phyloP scores from a whole-genome alignment of 2,329 filamentous ascomycete species.

The Botrytis cinerea region DNA sequence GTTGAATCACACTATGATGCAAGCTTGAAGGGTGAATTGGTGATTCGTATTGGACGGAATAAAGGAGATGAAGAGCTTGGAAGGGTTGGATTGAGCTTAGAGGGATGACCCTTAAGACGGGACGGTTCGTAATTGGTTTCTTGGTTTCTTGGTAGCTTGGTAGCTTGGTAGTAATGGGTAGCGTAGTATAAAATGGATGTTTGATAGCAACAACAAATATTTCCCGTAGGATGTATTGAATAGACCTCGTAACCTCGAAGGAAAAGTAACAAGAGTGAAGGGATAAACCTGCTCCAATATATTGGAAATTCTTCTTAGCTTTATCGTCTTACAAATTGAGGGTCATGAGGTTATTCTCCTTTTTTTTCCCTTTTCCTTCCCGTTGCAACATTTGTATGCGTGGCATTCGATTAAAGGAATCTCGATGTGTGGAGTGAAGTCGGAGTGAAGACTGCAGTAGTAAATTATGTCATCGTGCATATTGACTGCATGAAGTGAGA shows the following conservation, averaged over 20 bases:
- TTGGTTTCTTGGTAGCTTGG: neutral
- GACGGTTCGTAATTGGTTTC: neutral
- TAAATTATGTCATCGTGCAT: conserved; percentile 10
- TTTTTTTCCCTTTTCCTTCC: neutral
- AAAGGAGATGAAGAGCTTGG: neutral
- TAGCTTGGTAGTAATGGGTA: neutral
- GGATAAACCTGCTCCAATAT: conserved; percentile 3
- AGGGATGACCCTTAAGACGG: neutral
- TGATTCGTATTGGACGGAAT: conserved; percentile 3
- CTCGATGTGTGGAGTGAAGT: neutral
- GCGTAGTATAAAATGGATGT: neutral
- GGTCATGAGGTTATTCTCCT: conserved; percentile 14
- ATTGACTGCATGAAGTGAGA: neutral
- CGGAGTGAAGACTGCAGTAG: neutral
- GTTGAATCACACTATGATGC: neutral
- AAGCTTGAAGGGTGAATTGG: conserved; percentile 3
- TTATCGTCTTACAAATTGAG: conserved; percentile 3
- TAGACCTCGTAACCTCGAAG: neutral
- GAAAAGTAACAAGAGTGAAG: neutral
- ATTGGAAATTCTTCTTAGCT: neutral
- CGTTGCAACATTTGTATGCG: conserved; percentile 11
- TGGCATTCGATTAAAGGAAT: conserved; percentile 6
- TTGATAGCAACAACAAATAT: neutral
- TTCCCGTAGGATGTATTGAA: neutral
- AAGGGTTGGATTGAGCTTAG: neutral